Percentiles rank a stretch among this genome's conserved stretches.
Evolutionary conservation across 805 yeast genomes (phyloP).

Genomic region (Wickerhamiella domercqiae): DNA sequence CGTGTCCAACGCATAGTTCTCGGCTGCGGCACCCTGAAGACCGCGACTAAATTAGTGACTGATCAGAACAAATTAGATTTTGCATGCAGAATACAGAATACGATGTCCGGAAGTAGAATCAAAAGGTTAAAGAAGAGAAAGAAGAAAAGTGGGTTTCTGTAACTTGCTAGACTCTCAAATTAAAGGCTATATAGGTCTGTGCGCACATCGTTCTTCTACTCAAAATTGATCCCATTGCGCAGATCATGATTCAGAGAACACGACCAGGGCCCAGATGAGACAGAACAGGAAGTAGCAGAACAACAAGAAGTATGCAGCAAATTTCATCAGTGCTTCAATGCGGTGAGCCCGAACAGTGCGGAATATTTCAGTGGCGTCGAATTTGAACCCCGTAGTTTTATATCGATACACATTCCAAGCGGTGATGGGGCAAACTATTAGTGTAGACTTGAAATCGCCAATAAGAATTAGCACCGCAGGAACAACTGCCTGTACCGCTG

Average conservation of each 20-base stretch:
- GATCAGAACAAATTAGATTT: too few relatives aligned
- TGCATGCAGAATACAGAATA: too few relatives aligned
- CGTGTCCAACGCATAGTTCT: too few relatives aligned
- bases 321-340: slow-evolving; percentile 77
- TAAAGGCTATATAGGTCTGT: too few relatives aligned
- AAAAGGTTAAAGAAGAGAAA: too few relatives aligned
- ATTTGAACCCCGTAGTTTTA: slow-evolving; percentile 61
- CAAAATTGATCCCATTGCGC: too few relatives aligned
- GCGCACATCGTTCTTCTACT: too few relatives aligned
- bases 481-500: slow-evolving; percentile 52
- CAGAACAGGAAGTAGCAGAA: slow-evolving; percentile 92
- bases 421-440: slow-evolving; percentile 67
- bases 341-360: slow-evolving; percentile 86
- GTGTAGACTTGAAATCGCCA: slow-evolving; percentile 84
- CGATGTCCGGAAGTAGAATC: too few relatives aligned
- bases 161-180: too few relatives aligned
- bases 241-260: slow-evolving; percentile 9
- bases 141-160: too few relatives aligned
- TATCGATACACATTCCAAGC: slow-evolving; percentile 75
- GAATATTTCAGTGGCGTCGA: slow-evolving; percentile 96
- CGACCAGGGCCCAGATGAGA: slow-evolving; percentile 41
- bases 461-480: slow-evolving; percentile 59
- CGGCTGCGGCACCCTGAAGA: too few relatives aligned
- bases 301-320: slow-evolving; percentile 79
- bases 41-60: too few relatives aligned